Evolutionary conservation across 352 stramenopile genomes (phyloP), one percentile per base, ranked within the genome.

Genomic region (Pythium utonaiense): DNA sequence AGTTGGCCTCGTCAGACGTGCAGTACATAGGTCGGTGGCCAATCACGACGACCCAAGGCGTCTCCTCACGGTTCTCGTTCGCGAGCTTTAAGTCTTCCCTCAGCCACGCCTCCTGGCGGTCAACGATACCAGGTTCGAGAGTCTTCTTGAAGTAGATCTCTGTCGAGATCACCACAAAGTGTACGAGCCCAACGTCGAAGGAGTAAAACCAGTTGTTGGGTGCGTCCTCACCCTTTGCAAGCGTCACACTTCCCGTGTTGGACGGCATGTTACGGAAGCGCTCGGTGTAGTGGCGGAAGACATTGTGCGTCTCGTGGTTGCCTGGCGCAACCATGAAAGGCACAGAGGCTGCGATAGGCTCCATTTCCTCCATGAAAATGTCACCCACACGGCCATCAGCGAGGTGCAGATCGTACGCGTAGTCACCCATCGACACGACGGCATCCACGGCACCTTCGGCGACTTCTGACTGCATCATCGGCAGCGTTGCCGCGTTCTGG

Each of bases 141-240:
- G 74, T 82, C 52, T 88, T 76, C 62, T 80, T 89, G 64, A 95
- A 96, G 71, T 95, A 96, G 56, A 96, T 86, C 66, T 96, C 88
- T 13, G 88, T 96, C 36, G 82, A 93, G 47, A 93, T 75, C 30
- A 93, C 74, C 6, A 88, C 73, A 53, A 96, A 95, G 66, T 96
- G 86, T 27, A 96, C 86, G 56, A 94, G 85, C 0, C 87, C 87
- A 44, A 91, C 81, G 58, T 96, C 73, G 54, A 88, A 85, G 49
- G 85, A 93, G 78, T 94, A 95, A 64, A 94, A 96, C 83, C 87
- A 94, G 52, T 94, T 95, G 73, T 96, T 96, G 0, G 80, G 83
- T 14, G 80, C 81, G 27, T 45, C 38, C 14, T 85, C 67, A 19
- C 83, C 79, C 22, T 78, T 67, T 3, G 66, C 61, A 5, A 83